Evolutionary conservation across 441 rosid species (phyloP), one percentile per base, ranked within the genome.

Genomic region (Raphanus hybrid): DNA sequence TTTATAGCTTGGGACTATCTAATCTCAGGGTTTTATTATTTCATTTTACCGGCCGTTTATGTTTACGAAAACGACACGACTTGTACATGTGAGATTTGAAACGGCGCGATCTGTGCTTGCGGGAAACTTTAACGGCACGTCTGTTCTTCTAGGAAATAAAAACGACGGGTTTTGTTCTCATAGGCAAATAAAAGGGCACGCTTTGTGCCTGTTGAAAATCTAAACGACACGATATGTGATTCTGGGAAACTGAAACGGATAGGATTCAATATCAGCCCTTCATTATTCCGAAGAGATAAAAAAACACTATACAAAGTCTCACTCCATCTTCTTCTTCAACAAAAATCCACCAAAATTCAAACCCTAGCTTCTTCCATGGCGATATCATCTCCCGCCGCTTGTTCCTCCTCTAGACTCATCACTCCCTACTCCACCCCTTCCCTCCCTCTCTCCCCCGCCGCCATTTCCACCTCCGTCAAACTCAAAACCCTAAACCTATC

Each of bases 401-500:
- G 61, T 32, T 81, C 81, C 37, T 73, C 81, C 68, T 81, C 81
- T 15, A 68, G 78, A 71, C 27, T 76, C 12, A 7, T 77, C 45
- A 74, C 59, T 16, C 8, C 59, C 59, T 54, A 54, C 59, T 54
- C 59, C 4, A 54, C 59, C 59, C 59, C 78, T 62, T 81, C 84
- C 1, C 78, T 78, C 23, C 57, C 84, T n/a, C 70, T 81, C 20
- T 64, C 8, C 4, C 84, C 81, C 70, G 54, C 59, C 59, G 23
- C 84, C 73, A 65, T 75, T 60, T 69, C 81, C 70, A 64, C 79
- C 11, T 50, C 81, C 4, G 61, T 27, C 37, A 81, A 77, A 7
- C 75, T 73, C 41, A 81, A 69, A 69, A n/a, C 76, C 73, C 74
- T 69, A 64, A 64, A 57, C 60, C 85, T 84, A 76, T 74, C 85